phyloP scores from a whole-genome alignment of 768 basidiomycete genomes.

The Floccularia luteovirens region DNA sequence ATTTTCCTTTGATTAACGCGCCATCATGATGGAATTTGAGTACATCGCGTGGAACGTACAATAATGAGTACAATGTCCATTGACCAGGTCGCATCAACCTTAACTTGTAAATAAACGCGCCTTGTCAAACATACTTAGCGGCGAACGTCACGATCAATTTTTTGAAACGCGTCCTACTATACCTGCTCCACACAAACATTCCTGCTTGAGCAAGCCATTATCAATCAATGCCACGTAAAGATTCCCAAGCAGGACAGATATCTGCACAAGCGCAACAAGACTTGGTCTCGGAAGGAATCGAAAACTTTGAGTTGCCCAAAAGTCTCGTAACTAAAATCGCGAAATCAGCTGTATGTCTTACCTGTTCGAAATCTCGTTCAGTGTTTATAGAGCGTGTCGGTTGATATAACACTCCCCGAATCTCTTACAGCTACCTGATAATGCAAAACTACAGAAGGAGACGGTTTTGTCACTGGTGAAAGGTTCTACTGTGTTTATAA shows the following conservation, averaged over 20 bases:
- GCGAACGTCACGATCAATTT: no score
- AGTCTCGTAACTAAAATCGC: constrained; percentile 79
- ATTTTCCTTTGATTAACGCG: no score
- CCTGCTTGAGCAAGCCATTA: no score
- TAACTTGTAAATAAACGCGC: no score
- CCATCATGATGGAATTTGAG: no score
- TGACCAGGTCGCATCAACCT: no score
- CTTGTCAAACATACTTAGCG: no score
- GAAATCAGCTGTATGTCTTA: constrained; percentile 61
- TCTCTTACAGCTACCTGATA: constrained; percentile 68
- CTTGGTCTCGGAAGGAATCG: constrained; percentile 76
- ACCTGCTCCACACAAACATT: no score
- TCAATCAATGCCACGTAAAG: constrained; percentile 69
- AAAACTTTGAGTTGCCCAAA: constrained; percentile 85
- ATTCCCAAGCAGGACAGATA: constrained; percentile 41
- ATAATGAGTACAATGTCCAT: no score
- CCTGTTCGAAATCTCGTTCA: neutral
- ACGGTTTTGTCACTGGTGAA: constrained; percentile 79
- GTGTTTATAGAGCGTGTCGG: neutral
- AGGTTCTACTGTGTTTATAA: constrained; percentile 92
- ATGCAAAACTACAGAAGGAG: constrained; percentile 85
- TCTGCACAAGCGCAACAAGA: constrained; percentile 78
- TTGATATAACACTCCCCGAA: neutral
- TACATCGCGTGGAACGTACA: no score
- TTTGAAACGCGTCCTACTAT: no score